phyloP scores from a whole-genome alignment of 352 stramenopile genomes.

The Globisporangium canariense region DNA sequence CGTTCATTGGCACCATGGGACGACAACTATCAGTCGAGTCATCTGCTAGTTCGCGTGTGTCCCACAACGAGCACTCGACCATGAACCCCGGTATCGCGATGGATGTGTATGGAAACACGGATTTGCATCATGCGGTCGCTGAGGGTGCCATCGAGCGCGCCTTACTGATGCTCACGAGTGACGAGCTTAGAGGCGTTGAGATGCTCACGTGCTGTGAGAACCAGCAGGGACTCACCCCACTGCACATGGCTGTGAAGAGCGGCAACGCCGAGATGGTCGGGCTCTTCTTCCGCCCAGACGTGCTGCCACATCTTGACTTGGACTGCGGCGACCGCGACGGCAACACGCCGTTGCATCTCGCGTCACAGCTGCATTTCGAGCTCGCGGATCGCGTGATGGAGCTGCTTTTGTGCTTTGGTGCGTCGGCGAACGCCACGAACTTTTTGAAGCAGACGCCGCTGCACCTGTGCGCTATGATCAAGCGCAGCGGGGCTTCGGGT shows the following conservation, averaged over 20 bases:
- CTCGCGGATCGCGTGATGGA: slow-evolving; percentile 66
- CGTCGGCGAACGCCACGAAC: slow-evolving; percentile 56
- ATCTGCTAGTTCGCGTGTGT: neutral
- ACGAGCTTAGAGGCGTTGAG: slow-evolving; percentile 32
- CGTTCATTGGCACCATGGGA: neutral
- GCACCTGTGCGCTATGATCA: slow-evolving; percentile 71
- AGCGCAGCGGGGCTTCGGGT: slow-evolving; percentile 36
- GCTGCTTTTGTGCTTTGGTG: slow-evolving; percentile 65
- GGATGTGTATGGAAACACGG: slow-evolving; percentile 56
- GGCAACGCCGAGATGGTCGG: slow-evolving; percentile 64
- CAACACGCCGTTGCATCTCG: slow-evolving; percentile 68
- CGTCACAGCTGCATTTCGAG: slow-evolving; percentile 52
- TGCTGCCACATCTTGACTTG: slow-evolving; percentile 62
- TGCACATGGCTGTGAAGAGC: slow-evolving; percentile 58
- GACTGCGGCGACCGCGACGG: slow-evolving; percentile 65
- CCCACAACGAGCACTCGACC: neutral
- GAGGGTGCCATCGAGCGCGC: slow-evolving; percentile 41
- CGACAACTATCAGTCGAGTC: neutral
- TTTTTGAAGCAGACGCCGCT: slow-evolving; percentile 73
- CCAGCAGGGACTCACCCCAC: slow-evolving; percentile 50
- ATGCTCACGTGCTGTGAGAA: slow-evolving; percentile 55
- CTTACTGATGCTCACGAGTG: slow-evolving; percentile 45
- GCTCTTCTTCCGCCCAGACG: slow-evolving; percentile 75
- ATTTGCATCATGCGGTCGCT: slow-evolving; percentile 47
- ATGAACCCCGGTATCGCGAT: slow-evolving; percentile 25